Conservation (phyloP, 2,329 filamentous ascomycete species). For the Aspergillus sojae region DNA sequence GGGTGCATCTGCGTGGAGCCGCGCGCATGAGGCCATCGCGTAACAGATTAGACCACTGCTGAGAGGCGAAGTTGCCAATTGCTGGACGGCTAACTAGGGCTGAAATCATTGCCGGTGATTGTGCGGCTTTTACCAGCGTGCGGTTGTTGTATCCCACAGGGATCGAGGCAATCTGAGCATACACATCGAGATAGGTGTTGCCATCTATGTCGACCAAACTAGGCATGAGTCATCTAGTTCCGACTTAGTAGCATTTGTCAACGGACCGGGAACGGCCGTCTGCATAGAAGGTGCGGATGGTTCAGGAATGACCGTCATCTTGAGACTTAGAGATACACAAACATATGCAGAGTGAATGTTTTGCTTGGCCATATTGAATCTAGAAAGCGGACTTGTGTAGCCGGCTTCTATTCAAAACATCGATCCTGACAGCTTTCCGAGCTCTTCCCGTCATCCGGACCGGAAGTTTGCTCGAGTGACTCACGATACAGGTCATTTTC, state of each 20-base stretch:
- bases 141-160: constrained; percentile 14
- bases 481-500: neutral
- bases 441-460: neutral
- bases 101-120: constrained; percentile 8
- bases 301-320: neutral
- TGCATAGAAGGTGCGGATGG: neutral
- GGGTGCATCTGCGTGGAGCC: constrained; percentile 6
- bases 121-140: constrained; percentile 6
- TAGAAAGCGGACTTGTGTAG: neutral
- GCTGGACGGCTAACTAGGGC: constrained; percentile 11
- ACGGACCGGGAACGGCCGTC: constrained; percentile 3
- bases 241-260: neutral
- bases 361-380: neutral
- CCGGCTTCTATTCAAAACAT: neutral
- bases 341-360: neutral
- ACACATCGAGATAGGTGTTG: constrained; percentile 14
- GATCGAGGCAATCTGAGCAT: constrained; percentile 14
- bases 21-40: constrained; percentile 11
- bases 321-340: neutral
- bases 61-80: constrained; percentile 11
- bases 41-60: constrained; percentile 4
- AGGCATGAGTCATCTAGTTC: neutral
- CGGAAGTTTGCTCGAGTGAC: neutral
- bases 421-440: neutral
- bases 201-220: too few relatives aligned